Evolutionary conservation across 192 early-diverging fungal species (phyloP), one percentile per base, ranked within the genome.

Genomic region (Funneliformis geosporum): DNA sequence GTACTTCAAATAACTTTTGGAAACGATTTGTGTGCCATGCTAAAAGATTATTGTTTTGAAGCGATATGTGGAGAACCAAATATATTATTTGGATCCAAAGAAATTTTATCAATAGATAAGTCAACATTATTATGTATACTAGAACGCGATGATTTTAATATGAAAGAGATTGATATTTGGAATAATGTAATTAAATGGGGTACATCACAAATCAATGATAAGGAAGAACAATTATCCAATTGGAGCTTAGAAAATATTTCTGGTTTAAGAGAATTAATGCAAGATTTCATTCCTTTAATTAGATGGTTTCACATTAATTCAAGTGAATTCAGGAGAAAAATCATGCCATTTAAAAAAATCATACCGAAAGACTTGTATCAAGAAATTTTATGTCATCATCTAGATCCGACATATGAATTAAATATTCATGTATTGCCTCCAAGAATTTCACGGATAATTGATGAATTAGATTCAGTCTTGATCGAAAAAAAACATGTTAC

Each of bases 221-320:
- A 39, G 50, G 50, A 55, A n/a, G 39, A 69, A 18, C 18, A 69
- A 18, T n/a, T 69, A 42, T 69, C 21, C 18, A 39, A 60, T 12
- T 78, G 62, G 76, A 46, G 10, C 4, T 8, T 25, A n/a, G 62
- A 78, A 66, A 46, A 78, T 78, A 28, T 78, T 67, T 8, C 8
- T 8, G 27, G 5, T 18, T 42, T 78, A 50, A 62, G 21, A 23
- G 25, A 78, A 50, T 47, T 43, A 27, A 8, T 78, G 7, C 25
- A 78, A 21, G 25, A 66, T 25, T 67, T 60, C 43, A 78, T 68
- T 38, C 76, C 76, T 14, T 78, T 78, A 60, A 78, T 78, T 27
- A 65, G 76, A 78, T 78, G 60, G 43, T 67, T 67, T 78, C 60
- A 78, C 40, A 78, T 78, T 62, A n/a, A 64, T 46, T 16, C 27